Base-by-base conservation (phyloP, 768 basidiomycete species). In the Kwoniella sp. region DNA sequence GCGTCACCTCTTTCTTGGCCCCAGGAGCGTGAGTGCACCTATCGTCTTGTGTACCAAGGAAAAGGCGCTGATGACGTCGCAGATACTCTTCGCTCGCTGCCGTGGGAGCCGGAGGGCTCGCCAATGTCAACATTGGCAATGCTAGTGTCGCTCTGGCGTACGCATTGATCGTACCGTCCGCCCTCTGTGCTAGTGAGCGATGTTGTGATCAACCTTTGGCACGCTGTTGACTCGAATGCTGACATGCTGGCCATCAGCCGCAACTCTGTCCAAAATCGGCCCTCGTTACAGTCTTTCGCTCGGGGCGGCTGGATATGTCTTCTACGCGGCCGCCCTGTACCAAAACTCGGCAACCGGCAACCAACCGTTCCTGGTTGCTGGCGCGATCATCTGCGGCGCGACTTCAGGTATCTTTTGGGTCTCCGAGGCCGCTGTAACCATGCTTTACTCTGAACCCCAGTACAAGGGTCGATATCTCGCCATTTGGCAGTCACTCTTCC, bases 331-430 rank as follows among this genome's bases (percentile, higher is more conserved):
- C 13, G 55, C 56, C 51, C 50, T 65, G 13, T 65, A 55, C 50
- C 30, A 30, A 28, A 61, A 66, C 59, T 41, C 34, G 26, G 41
- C 48, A 2, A 50, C 51, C 38, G 58, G 58, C 65, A 66, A 60
- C 41, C 58, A 66, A 23, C 51, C 41, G 3, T 60, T 60, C 28
- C 51, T 66, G n/a, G 29, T 66, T 41, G 38, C 61, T 26, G 65
- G 65, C 5, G 65, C 58, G 17, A 58, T 58, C 45, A 50, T 66
- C 51, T 66, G 65, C 41, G 65, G 65, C 28, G 41, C 51, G 11
- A 60, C 65, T 51, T 34, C 50, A 15, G 65, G 65, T 50, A 53
- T 66, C 26, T 66, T 66, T 37, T 66, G 65, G 65, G 58, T 58
- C 9, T 41, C 58, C 23, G 65, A 66, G 37, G 65, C 37, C 17